These are phyloP conservation scores for Neurospora sp. DNA, from an alignment of 495 filamentous ascomycete species.

Conservation along the genomic window DNA sequence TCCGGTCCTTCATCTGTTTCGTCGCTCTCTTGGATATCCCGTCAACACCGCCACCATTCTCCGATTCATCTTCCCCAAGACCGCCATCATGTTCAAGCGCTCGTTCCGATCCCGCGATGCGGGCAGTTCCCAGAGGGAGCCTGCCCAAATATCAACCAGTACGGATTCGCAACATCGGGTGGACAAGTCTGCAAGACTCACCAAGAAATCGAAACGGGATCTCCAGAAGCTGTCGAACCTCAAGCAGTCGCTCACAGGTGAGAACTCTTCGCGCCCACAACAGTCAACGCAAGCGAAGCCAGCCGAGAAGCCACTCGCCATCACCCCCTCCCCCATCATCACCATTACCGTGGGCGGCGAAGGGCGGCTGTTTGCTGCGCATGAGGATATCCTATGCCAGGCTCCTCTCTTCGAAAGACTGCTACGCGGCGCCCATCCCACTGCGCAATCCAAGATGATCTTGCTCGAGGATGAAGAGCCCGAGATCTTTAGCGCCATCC, in stretches of 20 bases:
- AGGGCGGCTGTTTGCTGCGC: constrained; percentile 80
- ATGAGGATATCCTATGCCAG: constrained; percentile 74
- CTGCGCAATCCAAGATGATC: constrained; percentile 55
- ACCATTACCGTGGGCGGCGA: constrained; percentile 73
- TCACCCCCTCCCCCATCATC: constrained; percentile 59
- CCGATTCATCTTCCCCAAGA: constrained; percentile 15
- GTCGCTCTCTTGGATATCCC: constrained; percentile 32
- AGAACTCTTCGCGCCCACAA: constrained; percentile 18
- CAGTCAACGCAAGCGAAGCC: constrained; percentile 34
- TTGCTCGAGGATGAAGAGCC: constrained; percentile 76
- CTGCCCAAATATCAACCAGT: constrained; percentile 9
- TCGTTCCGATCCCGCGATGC: constrained; percentile 59
- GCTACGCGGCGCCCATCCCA: constrained; percentile 52
- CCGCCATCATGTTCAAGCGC: constrained; percentile 69
- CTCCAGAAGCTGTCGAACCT: constrained; percentile 62
- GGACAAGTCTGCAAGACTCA: constrained; percentile 69
- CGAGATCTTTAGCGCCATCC: constrained; percentile 79
- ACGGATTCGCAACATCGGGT: constrained; percentile 47
- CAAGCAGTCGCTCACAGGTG: constrained; percentile 42
- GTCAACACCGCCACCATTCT: constrained; percentile 11
- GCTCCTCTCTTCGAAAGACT: constrained; percentile 69
- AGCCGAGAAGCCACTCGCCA: constrained; percentile 28
- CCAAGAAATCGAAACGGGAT: constrained; percentile 60
- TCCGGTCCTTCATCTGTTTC: constrained; percentile 28
- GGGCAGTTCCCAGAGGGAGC: constrained; percentile 24